Evolutionary conservation across 2,329 filamentous ascomycete species (phyloP).

Genomic region (Ceratocystis ficicola): DNA sequence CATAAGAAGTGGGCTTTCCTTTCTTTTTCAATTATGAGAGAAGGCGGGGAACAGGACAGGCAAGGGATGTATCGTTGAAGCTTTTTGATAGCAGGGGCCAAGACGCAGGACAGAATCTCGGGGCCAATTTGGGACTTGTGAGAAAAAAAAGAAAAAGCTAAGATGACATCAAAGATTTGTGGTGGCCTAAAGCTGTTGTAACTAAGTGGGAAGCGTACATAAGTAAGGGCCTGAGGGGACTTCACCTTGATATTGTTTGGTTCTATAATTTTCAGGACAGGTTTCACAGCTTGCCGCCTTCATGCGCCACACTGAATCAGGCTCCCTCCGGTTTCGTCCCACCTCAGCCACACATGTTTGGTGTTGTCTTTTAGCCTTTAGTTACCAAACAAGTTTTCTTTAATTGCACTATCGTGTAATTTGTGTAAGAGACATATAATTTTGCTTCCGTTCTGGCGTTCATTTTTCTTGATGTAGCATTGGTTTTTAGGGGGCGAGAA

Average conservation of each 20-base stretch:
- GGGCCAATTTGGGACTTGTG: background rate
- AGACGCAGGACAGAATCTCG: background rate
- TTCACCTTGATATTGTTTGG: background rate
- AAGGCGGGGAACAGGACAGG: conserved; percentile 5
- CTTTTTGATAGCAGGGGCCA: background rate
- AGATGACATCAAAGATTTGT: too few relatives aligned
- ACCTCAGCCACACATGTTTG: background rate
- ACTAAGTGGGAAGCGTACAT: background rate
- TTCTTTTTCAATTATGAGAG: background rate
- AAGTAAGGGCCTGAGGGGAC: background rate
- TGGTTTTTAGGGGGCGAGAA: too few relatives aligned
- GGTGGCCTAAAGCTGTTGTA: too few relatives aligned
- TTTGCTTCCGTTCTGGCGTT: too few relatives aligned
- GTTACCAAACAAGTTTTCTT: too few relatives aligned
- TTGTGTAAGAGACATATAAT: too few relatives aligned
- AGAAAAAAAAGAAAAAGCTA: background rate
- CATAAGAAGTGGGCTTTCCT: conserved; percentile 11
- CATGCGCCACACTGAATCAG: background rate
- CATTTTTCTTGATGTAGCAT: too few relatives aligned
- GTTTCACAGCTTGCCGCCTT: background rate
- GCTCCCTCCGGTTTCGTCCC: background rate
- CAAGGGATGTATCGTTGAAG: background rate
- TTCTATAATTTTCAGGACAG: background rate
- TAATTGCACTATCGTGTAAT: too few relatives aligned
- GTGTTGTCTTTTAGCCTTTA: background rate